These are phyloP conservation scores for Phalaenopsis equestris DNA, from an alignment of 106 monocot genomes.

Conservation along the genomic window DNA sequence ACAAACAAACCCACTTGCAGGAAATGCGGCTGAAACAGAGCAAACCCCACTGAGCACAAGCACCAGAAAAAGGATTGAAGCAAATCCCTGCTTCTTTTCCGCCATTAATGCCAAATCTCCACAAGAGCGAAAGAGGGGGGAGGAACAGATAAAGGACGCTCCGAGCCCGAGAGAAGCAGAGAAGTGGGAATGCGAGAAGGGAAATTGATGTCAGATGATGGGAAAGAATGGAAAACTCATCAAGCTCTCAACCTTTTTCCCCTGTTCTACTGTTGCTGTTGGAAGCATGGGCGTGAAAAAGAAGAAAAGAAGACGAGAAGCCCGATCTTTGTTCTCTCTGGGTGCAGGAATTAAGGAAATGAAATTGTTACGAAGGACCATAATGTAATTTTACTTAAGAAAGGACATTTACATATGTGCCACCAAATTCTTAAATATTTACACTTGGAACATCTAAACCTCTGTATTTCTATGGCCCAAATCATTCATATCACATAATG, in stretches of 20 bases:
- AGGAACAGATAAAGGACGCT: neutral
- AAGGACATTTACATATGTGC: too few relatives aligned
- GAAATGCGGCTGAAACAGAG: conserved; percentile 28
- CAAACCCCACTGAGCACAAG: conserved; percentile 22
- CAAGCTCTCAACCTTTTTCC: neutral
- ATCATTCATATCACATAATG: too few relatives aligned
- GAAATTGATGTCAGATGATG: neutral
- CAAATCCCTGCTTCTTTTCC: conserved; percentile 12
- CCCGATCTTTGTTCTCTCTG: too few relatives aligned
- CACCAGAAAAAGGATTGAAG: conserved; percentile 12
- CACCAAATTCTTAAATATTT: too few relatives aligned
- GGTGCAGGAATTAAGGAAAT: too few relatives aligned
- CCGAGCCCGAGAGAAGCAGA: neutral
- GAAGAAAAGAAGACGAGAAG: neutral
- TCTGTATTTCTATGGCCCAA: too few relatives aligned
- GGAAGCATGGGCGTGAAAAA: neutral
- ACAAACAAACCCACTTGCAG: conserved; percentile 29
- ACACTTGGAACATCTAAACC: too few relatives aligned
- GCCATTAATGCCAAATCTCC: conserved; percentile 2
- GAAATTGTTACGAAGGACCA: neutral
- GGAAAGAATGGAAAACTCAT: neutral
- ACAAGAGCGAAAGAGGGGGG: neutral
- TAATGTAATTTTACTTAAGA: too few relatives aligned
- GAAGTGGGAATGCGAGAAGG: neutral
- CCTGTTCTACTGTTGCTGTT: neutral